Conservation (phyloP, 2,329 filamentous ascomycete species). For the Lasiodiplodia sp. region DNA sequence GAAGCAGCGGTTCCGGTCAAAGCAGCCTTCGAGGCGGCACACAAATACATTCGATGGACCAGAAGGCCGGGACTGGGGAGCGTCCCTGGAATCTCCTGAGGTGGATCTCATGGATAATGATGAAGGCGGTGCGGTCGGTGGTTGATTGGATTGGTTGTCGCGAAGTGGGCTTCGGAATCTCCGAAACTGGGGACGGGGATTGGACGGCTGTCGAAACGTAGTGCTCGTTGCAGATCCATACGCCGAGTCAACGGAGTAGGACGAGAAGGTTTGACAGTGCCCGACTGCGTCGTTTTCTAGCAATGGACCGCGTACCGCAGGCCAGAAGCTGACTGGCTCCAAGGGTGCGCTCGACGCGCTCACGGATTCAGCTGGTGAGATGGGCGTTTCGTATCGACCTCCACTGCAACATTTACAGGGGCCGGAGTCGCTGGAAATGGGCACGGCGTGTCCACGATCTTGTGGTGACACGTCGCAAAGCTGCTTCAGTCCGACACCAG, state of each 20-base stretch:
- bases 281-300: background rate
- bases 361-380: background rate
- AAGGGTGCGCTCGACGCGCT: background rate
- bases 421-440: background rate
- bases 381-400: background rate
- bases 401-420: background rate
- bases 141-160: background rate
- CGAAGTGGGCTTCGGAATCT: background rate
- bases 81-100: background rate
- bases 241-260: background rate
- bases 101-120: background rate
- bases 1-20: background rate
- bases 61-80: background rate
- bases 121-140: background rate
- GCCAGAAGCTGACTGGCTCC: background rate
- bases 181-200: background rate
- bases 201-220: background rate
- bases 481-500: background rate
- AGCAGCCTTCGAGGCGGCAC: background rate
- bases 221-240: background rate
- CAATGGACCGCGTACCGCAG: background rate
- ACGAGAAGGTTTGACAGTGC: background rate
- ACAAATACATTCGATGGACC: background rate
- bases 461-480: constrained; percentile 4
- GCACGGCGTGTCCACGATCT: background rate